phyloP scores from a whole-genome alignment of 2,329 filamentous ascomycete genomes.

The Beauveria bassiana region DNA sequence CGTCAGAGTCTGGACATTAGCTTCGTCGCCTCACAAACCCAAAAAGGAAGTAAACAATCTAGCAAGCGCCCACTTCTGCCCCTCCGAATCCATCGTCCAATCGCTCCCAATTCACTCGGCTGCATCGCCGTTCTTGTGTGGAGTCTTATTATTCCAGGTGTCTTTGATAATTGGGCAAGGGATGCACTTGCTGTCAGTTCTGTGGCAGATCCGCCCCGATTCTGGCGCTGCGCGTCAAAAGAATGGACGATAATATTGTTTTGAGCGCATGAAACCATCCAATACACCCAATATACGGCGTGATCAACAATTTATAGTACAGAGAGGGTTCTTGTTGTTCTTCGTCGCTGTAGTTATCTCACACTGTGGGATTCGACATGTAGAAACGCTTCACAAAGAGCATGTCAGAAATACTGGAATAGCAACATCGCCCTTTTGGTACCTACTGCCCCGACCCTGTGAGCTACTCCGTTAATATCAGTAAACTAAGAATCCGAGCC shows the following conservation, averaged over 20 bases:
- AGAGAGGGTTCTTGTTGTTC: not conserved
- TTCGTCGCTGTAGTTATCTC: too few species aligned
- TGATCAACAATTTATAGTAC: too few species aligned
- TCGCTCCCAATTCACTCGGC: not conserved
- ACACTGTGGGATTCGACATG: too few species aligned
- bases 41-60: slow-evolving; percentile 5
- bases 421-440: not conserved
- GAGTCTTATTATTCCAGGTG: slow-evolving; percentile 6
- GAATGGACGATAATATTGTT: not conserved
- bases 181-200: not conserved
- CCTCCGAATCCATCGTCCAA: not conserved
- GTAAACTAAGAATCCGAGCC: not conserved
- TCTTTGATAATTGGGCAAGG: slow-evolving; percentile 8
- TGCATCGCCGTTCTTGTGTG: slow-evolving; percentile 3
- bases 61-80: slow-evolving; percentile 1
- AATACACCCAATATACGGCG: too few species aligned
- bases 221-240: not conserved
- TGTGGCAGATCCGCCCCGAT: not conserved
- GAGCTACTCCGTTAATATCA: not conserved
- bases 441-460: not conserved
- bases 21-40: not conserved
- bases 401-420: not conserved
- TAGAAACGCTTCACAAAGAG: not conserved
- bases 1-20: not conserved
- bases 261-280: not conserved